A percentile compares a stretch with the other conserved stretches of the same genome.
phyloP scores from a whole-genome alignment of 2,329 filamentous ascomycete species.

The Sporothrix brunneoviolacea region DNA sequence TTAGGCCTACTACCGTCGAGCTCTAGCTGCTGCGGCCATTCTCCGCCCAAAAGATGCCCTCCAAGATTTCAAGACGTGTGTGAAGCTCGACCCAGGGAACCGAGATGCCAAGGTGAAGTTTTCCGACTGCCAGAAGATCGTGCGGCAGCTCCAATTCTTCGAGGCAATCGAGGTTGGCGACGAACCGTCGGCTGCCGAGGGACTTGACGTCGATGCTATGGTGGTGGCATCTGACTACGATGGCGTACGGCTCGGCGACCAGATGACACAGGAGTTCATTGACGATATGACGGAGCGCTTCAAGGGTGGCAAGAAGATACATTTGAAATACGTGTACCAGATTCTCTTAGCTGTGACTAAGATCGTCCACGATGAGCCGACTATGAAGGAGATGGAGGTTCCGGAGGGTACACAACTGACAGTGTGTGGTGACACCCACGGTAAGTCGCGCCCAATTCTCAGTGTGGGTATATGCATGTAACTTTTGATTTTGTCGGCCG shows the following conservation, averaged over 20 bases:
- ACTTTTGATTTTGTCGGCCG: background rate
- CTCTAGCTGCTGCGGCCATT: conserved; percentile 85
- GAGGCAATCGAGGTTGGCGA: conserved; percentile 92
- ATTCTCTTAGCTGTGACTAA: conserved; percentile 88
- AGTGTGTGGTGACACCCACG: conserved; percentile 95
- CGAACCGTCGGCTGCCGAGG: conserved; percentile 85
- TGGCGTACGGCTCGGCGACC: conserved; percentile 65
- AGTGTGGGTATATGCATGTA: too few relatives aligned
- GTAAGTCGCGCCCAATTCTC: conserved; percentile 38
- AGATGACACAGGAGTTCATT: conserved; percentile 96
- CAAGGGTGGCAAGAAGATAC: conserved; percentile 91
- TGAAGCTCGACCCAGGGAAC: conserved; percentile 79
- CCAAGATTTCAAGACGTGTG: conserved; percentile 85
- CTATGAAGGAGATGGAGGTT: conserved; percentile 91
- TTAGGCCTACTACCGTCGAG: conserved; percentile 89
- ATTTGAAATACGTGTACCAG: conserved; percentile 95
- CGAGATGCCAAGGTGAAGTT: conserved; percentile 87
- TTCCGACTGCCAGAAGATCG: conserved; percentile 89
- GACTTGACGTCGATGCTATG: conserved; percentile 81
- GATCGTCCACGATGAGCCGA: conserved; percentile 84
- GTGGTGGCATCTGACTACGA: conserved; percentile 78
- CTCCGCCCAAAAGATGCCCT: conserved; percentile 82
- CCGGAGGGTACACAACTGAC: conserved; percentile 73
- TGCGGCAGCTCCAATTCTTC: conserved; percentile 86
- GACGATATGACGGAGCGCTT: conserved; percentile 96